A percentile compares a stretch with the other conserved stretches of the same genome.
These are phyloP conservation scores for Austroboletus novae-zelandiae DNA, from an alignment of 1,284 basidiomycete species.

Conservation along the genomic window DNA sequence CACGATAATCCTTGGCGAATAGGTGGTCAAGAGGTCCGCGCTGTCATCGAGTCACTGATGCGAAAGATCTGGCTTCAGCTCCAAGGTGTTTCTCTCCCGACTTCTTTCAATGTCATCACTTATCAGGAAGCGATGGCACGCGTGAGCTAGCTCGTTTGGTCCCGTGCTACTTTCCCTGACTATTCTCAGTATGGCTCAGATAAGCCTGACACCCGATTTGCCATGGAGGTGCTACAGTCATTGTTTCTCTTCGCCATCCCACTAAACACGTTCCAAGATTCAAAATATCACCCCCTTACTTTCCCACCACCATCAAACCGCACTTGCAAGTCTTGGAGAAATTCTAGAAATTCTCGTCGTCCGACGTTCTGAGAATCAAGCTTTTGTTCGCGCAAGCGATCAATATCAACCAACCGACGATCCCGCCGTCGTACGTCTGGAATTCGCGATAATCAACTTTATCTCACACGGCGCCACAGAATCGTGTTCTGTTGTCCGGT, in stretches of 20 bases:
- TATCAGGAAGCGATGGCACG: slow-evolving; percentile 84
- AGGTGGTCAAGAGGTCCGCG: slow-evolving; percentile 76
- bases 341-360: slow-evolving; percentile 59
- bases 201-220: slow-evolving; percentile 91
- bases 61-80: slow-evolving; percentile 70
- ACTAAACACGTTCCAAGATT: slow-evolving; percentile 41
- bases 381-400: slow-evolving; percentile 45
- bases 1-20: slow-evolving; percentile 67
- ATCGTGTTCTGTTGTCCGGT: slow-evolving; percentile 46
- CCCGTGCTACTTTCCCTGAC: slow-evolving; percentile 12
- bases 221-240: slow-evolving; percentile 62
- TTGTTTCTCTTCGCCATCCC: slow-evolving; percentile 1
- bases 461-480: slow-evolving; percentile 35
- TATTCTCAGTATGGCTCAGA: slow-evolving; percentile 81
- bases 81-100: slow-evolving; percentile 57
- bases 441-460: not conserved
- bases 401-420: slow-evolving; percentile 30
- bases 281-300: slow-evolving; percentile 49
- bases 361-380: slow-evolving; percentile 30
- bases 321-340: slow-evolving; percentile 40
- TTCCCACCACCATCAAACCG: slow-evolving; percentile 35
- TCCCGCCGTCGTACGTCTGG: slow-evolving; percentile 35
- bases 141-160: slow-evolving; percentile 45
- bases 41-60: slow-evolving; percentile 72
- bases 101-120: slow-evolving; percentile 74